phyloP scores from a whole-genome alignment of 495 filamentous ascomycete genomes.

The Bacidia gigantensis region DNA sequence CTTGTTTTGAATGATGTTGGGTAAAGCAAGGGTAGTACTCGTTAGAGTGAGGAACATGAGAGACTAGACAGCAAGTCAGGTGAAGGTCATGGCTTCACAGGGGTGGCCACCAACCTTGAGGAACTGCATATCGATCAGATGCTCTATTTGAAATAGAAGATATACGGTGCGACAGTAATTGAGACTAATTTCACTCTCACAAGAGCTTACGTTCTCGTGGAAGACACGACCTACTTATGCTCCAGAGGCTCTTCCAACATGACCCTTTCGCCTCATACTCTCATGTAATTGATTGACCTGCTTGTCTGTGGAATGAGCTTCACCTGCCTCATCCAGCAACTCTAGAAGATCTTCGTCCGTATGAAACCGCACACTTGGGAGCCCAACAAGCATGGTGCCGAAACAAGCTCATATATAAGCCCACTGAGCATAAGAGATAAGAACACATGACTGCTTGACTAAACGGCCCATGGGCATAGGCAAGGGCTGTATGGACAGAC shows the following conservation, averaged over 20 bases:
- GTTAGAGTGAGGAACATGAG: neutral
- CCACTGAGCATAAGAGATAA: neutral
- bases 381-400: neutral
- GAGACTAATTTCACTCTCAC: too few species aligned
- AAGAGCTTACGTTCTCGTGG: too few species aligned
- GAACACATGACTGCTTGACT: too few species aligned
- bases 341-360: neutral
- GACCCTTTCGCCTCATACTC: too few species aligned
- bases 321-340: neutral
- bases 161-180: too few species aligned
- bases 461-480: too few species aligned
- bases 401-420: neutral
- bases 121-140: neutral
- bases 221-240: too few species aligned
- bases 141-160: too few species aligned
- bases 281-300: too few species aligned
- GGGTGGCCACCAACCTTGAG: neutral
- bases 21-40: slow-evolving; percentile 4
- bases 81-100: neutral
- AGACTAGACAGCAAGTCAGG: neutral
- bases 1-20: slow-evolving; percentile 3
- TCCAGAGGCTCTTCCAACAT: too few species aligned
- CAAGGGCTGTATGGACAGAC: too few species aligned
- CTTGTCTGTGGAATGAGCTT: neutral
- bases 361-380: neutral